phyloP scores from a whole-genome alignment of 257 asterid species.

The Nicotiana tabacum region DNA sequence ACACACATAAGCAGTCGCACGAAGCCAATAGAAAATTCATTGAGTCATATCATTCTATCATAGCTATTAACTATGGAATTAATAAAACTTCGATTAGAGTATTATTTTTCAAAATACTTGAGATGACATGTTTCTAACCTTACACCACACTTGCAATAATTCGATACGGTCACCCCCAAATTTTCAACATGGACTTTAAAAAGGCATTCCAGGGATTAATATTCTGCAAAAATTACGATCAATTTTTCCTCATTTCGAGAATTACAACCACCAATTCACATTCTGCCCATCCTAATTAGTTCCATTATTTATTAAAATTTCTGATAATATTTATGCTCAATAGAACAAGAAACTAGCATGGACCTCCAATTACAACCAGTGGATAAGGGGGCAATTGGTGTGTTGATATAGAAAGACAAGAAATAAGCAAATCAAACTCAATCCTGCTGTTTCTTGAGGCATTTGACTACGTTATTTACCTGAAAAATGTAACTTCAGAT shows the following conservation, averaged over 20 bases:
- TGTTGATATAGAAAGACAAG: neutral
- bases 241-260: neutral
- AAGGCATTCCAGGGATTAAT: too few relatives aligned
- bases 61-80: neutral
- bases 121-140: neutral
- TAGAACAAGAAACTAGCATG: neutral
- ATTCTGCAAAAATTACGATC: too few relatives aligned
- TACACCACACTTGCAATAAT: too few relatives aligned
- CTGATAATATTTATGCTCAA: neutral
- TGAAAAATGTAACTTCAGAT: neutral
- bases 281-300: neutral
- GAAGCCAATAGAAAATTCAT: too few relatives aligned
- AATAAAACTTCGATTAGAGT: neutral
- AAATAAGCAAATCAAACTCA: neutral
- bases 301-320: too few relatives aligned
- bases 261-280: neutral
- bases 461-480: neutral
- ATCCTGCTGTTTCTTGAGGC: neutral
- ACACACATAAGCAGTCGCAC: too few relatives aligned
- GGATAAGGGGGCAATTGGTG: neutral
- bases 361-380: neutral
- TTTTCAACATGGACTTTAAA: too few relatives aligned
- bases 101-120: neutral
- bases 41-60: neutral
- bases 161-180: too few relatives aligned